Evolutionary conservation across 2,329 filamentous ascomycete genomes (phyloP).

Genomic region (Xylariaceae sp.): DNA sequence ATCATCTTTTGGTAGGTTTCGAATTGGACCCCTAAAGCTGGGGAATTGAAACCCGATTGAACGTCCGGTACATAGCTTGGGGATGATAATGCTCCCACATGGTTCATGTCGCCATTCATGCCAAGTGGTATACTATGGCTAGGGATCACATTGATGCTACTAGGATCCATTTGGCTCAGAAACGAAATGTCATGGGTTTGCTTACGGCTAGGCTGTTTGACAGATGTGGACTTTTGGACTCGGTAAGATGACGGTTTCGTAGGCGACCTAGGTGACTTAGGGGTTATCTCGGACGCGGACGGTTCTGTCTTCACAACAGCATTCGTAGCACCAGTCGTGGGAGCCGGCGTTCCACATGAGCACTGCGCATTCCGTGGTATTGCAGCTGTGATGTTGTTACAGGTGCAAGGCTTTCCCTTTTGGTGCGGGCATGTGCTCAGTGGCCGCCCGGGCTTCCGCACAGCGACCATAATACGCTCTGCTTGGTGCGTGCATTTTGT

Average conservation of each 20-base stretch:
- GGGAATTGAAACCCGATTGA: slow-evolving; percentile 10
- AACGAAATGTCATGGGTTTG: slow-evolving; percentile 46
- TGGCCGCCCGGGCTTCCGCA: slow-evolving; percentile 66
- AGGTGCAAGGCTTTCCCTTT: slow-evolving; percentile 55
- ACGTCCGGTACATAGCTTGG: slow-evolving; percentile 15
- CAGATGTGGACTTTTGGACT: slow-evolving; percentile 40
- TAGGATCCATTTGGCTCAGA: slow-evolving; percentile 50
- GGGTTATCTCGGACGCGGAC: slow-evolving; percentile 27
- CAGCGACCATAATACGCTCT: slow-evolving; percentile 63
- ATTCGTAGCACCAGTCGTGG: slow-evolving; percentile 14
- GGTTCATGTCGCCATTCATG: slow-evolving; percentile 13
- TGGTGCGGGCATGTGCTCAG: slow-evolving; percentile 65
- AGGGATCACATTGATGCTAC: slow-evolving; percentile 43
- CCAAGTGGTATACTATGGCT: slow-evolving; percentile 11
- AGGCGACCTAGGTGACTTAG: slow-evolving; percentile 36
- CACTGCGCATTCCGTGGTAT: slow-evolving; percentile 56
- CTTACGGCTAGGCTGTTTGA: slow-evolving; percentile 38
- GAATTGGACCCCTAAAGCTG: slow-evolving; percentile 3
- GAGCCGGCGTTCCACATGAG: slow-evolving; percentile 38
- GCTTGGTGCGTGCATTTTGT: slow-evolving; percentile 66
- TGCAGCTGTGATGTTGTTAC: slow-evolving; percentile 58
- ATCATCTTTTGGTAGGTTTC: slow-evolving; percentile 8
- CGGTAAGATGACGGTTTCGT: slow-evolving; percentile 37
- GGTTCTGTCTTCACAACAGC: slow-evolving; percentile 22
- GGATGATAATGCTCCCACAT: slow-evolving; percentile 4